These are phyloP conservation scores for Colletotrichum liaoningense DNA, from an alignment of 2,329 filamentous ascomycete genomes.

Conservation along the genomic window DNA sequence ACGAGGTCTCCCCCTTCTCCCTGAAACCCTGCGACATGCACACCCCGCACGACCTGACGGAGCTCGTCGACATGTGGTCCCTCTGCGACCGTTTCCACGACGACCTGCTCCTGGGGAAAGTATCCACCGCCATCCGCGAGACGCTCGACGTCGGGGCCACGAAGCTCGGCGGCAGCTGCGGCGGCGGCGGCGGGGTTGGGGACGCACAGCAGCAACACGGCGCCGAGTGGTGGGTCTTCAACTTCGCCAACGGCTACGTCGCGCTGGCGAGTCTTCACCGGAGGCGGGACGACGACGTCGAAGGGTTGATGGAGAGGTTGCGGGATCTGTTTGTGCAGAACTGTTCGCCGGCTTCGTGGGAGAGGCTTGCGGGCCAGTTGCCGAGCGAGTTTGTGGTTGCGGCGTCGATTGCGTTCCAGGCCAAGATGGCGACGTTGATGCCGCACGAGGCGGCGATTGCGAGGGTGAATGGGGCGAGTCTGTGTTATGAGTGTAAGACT, in stretches of 20 bases:
- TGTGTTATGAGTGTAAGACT: constrained; percentile 33
- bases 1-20: constrained; percentile 31
- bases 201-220: background rate
- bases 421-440: constrained; percentile 18
- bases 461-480: constrained; percentile 20
- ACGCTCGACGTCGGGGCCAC: constrained; percentile 19
- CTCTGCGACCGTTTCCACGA: constrained; percentile 31
- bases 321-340: constrained; percentile 19
- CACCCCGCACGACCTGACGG: constrained; percentile 23
- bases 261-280: constrained; percentile 20
- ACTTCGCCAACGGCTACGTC: constrained; percentile 25
- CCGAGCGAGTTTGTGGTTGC: constrained; percentile 16
- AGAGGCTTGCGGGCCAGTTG: constrained; percentile 13
- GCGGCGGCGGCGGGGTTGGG: too few relatives aligned
- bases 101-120: constrained; percentile 26
- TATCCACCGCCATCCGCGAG: constrained; percentile 29
- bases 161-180: background rate
- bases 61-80: constrained; percentile 30
- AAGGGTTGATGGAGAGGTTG: background rate
- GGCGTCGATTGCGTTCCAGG: constrained; percentile 29
- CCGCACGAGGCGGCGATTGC: constrained; percentile 28
- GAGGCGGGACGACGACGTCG: constrained; percentile 12
- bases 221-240: constrained; percentile 29
- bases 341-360: constrained; percentile 19
- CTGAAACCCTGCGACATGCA: constrained; percentile 32